Evolutionary conservation across 495 filamentous ascomycete species (phyloP).

Genomic region (Podospora bellae-mahoneyi): DNA sequence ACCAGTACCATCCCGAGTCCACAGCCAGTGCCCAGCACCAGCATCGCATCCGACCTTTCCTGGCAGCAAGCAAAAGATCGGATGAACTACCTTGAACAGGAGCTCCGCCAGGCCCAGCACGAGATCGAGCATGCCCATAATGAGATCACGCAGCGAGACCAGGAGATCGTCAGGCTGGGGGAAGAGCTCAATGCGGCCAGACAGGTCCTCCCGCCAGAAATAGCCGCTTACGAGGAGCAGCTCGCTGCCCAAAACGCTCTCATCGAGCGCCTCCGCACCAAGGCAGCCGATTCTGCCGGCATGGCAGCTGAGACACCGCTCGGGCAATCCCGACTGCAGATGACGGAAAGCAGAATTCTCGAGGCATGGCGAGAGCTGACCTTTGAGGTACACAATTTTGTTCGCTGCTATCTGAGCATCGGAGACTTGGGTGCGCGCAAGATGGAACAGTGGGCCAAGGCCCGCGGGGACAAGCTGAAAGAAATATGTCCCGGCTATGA

Average conservation of each 20-base stretch:
- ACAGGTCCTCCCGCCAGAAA: background rate
- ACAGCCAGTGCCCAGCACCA: background rate
- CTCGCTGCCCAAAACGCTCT: background rate
- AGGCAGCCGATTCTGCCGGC: background rate
- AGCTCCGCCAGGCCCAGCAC: background rate
- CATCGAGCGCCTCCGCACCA: constrained; percentile 2
- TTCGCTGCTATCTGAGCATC: background rate
- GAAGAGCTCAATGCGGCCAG: background rate
- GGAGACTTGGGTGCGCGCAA: background rate
- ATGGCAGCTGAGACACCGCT: background rate
- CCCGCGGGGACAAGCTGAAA: background rate
- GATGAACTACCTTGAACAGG: background rate
- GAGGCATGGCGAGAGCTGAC: background rate
- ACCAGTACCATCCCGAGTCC: background rate
- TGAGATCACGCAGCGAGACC: background rate
- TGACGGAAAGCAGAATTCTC: background rate
- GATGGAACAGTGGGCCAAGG: background rate
- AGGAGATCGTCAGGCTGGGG: background rate
- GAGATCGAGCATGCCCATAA: background rate
- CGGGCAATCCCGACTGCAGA: background rate
- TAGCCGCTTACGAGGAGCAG: background rate
- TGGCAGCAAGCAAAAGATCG: background rate
- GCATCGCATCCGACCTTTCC: background rate
- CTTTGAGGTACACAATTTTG: constrained; percentile 2
- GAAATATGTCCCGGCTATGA: background rate